Evolutionary conservation across 1,284 basidiomycete genomes (phyloP), one percentile per base, ranked within the genome.

Genomic region (Fistulinella cinereoalba): DNA sequence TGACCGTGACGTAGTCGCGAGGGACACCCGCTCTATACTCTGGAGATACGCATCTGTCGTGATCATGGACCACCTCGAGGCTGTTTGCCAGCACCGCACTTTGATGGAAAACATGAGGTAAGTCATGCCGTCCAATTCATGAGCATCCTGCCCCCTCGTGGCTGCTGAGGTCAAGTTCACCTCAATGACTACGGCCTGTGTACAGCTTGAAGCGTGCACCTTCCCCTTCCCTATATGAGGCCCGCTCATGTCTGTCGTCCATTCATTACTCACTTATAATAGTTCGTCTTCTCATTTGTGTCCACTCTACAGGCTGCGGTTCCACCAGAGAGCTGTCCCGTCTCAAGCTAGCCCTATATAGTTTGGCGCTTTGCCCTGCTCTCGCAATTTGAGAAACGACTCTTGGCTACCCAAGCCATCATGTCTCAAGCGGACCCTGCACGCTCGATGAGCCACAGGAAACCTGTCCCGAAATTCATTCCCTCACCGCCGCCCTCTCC

Each of bases 381-480:
- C 43, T 48, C 31, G 32, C 39, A 42, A 41, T 33, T 38, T 47
- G 50, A 23, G 44, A 43, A 49, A 24, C 23, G 6, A 18, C 34
- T 29, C 19, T 36, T 11, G 39, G 47, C 42, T 36, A 31, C 29
- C 41, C 41, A 16, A 46, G 32, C 32, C 12, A 37, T 32, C 49
- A 64, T 67, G 65, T 52, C 55, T 34, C 60, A 57, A 38, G 48
- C 38, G 49, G 62, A 64, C 29, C 63, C 61, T 41, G 49, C 44
- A 45, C 71, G 69, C 69, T 59, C 67, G 63, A 77, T 76, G 74
- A 80, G 77, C 61, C 79, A 82, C 62, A 73, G 83, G 43, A 85
- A 85, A 60, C 83, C 83, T 31, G 82, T 76, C 31, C 83, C 83
- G 3, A 67, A 67, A 46, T 83, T 79, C 62, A 71, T 82, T 24